Evolutionary conservation across 2,329 filamentous ascomycete genomes (phyloP), one percentile per base, ranked within the genome.

Genomic region (Fusarium hainanense): DNA sequence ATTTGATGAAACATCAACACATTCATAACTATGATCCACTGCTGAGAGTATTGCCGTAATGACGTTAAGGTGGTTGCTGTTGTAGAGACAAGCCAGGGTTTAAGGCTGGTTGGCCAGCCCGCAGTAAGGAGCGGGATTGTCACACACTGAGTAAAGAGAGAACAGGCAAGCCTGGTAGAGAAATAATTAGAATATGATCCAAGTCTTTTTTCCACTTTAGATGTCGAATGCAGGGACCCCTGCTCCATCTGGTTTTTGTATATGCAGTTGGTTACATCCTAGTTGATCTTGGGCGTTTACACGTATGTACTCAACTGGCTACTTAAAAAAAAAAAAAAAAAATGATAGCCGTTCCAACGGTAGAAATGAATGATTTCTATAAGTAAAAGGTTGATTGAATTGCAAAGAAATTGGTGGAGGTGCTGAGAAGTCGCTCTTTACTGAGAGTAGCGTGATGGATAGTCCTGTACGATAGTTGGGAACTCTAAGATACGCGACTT

Each of bases 261-360:
- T 40, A 67, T 67, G 62, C 34, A 37, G 64, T 54, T 66, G 64
- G 62, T 44, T 42, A 43, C 25, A 50, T 37, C n/a, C 47, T 50
- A 25, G 42, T 37, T 16, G 20, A n/a, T 9, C 14, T 12, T 27
- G 21, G 12, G 34, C 18, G n/a, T 28, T 46, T 21, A 30, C 12
- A 41, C 13, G 27, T 12, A 41, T 18, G 40, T 58, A 58, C 20
- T 9, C 16, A 7, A 18, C 8, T 28, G 28, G 27, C 52, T 21
- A 9, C 23, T 12, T 14, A n/a, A n/a, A n/a, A n/a, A n/a, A n/a
- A n/a, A n/a, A n/a, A 10, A 2, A 18, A 18, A 13, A 32, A 48
- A 54, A 1, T 47, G 63, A 3, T 43, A 13, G 63, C 28, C 21
- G 4, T 58, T 4, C 10, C 21, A 20, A 2, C 5, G 3, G 14